These are phyloP conservation scores for Penicillium diatomitis DNA, from an alignment of 495 filamentous ascomycete species.

Conservation along the genomic window DNA sequence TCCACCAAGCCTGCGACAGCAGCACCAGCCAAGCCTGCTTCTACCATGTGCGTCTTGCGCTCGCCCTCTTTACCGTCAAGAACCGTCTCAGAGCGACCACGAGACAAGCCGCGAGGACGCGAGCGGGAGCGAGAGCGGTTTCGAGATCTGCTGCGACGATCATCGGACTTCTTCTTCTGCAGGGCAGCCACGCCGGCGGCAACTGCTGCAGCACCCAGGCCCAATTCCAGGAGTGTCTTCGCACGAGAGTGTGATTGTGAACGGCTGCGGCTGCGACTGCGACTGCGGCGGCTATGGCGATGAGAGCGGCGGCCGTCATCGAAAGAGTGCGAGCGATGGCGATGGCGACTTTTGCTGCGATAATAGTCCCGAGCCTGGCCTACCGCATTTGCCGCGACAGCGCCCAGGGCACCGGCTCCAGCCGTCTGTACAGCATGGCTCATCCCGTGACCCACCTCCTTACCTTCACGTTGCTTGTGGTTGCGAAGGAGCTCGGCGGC, in stretches of 20 bases:
- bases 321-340: slow-evolving; percentile 37
- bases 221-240: slow-evolving; percentile 59
- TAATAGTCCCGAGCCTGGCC: slow-evolving; percentile 66
- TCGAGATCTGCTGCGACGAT: slow-evolving; percentile 62
- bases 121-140: slow-evolving; percentile 31
- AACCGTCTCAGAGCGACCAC: slow-evolving; percentile 18
- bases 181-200: slow-evolving; percentile 72
- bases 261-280: slow-evolving; percentile 38
- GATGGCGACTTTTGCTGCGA: slow-evolving; percentile 52
- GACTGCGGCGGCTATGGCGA: slow-evolving; percentile 27
- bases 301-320: slow-evolving; percentile 41
- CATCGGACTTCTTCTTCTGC: slow-evolving; percentile 56
- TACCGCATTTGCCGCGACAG: slow-evolving; percentile 68
- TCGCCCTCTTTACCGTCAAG: slow-evolving; percentile 47
- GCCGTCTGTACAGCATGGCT: slow-evolving; percentile 64
- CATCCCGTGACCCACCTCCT: slow-evolving; percentile 46
- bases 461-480: slow-evolving; percentile 51
- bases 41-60: slow-evolving; percentile 60
- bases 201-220: slow-evolving; percentile 71
- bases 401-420: slow-evolving; percentile 74
- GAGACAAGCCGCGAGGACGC: slow-evolving; percentile 41
- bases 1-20: slow-evolving; percentile 70
- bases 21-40: slow-evolving; percentile 69
- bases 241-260: slow-evolving; percentile 49
- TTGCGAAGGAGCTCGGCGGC: slow-evolving; percentile 64